phyloP scores from a whole-genome alignment of 495 filamentous ascomycete species.

The Penicillium argentinense region DNA sequence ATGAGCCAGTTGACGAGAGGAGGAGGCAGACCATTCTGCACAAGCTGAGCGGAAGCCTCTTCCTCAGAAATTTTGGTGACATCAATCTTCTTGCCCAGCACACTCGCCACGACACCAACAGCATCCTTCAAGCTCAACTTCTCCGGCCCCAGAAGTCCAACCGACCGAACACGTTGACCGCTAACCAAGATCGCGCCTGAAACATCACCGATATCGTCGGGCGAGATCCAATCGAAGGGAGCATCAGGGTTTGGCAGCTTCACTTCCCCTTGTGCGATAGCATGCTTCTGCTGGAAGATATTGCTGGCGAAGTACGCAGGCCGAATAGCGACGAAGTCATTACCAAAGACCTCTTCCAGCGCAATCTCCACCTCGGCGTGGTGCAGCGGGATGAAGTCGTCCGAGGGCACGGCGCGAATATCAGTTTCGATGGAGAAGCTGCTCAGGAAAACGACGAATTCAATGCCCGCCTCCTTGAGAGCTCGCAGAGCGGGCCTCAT shows the following conservation, averaged over 20 bases:
- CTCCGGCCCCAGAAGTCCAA: conserved; percentile 10
- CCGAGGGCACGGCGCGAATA: neutral
- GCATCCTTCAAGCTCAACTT: conserved; percentile 8
- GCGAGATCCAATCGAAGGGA: conserved; percentile 16
- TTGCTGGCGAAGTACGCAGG: conserved; percentile 18
- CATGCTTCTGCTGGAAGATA: conserved; percentile 2
- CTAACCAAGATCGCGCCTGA: conserved; percentile 6
- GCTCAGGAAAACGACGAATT: conserved; percentile 19
- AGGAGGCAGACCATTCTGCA: neutral
- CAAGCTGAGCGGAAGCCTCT: conserved; percentile 3
- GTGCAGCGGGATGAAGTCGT: conserved; percentile 8
- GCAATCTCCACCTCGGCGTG: conserved; percentile 17
- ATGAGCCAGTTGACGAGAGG: conserved; percentile 6
- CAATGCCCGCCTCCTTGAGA: conserved; percentile 14
- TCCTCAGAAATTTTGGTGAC: conserved; percentile 4
- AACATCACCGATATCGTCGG: conserved; percentile 14
- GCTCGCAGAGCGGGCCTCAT: conserved; percentile 9
- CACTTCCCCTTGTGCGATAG: conserved; percentile 8
- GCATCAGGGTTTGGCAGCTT: conserved; percentile 1
- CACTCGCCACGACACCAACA: neutral
- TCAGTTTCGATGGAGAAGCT: conserved; percentile 13
- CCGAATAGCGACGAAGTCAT: conserved; percentile 11
- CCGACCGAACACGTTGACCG: conserved; percentile 8
- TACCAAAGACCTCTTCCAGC: conserved; percentile 19
- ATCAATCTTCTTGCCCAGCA: conserved; percentile 10